Evolutionary conservation across 2,329 filamentous ascomycete species (phyloP), one percentile per base, ranked within the genome.

Genomic region (Chaetomium sp.): DNA sequence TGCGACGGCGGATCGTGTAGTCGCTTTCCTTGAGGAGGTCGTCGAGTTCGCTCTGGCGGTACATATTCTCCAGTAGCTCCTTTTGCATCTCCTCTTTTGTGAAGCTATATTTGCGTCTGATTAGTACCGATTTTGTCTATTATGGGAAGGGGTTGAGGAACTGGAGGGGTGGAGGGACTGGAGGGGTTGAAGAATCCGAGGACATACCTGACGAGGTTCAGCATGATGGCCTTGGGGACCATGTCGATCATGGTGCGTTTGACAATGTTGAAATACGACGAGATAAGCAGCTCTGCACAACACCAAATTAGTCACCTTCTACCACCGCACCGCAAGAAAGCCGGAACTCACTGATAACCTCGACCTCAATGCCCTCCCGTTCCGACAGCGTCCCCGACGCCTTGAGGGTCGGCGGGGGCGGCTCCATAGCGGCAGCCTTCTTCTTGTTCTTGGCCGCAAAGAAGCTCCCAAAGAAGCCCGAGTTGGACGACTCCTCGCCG

Each of bases 371-470:
- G 57, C 85, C 86, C 72, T 99, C 94, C 59, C 94, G 90, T 75
- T 99, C 94, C 5, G 89, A 95, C 41, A 99, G 78, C 33, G 87
- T 95, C 43, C 94, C 92, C 3, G 90, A 95, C 37, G 94, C 94
- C 78, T 96, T 99, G 56, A 99, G 83, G 43, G 85, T 92, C 35
- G 94, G 84, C 60, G 94, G 94, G 41, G 94, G 94, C 11, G 94
- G 80, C 71, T 99, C 94, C 94, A 99, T 99, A 48, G 92, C 91
- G n/a, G 94, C 94, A 76, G 95, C 95, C 86, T 96, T 97, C 83
- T 99, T 99, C 85, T 97, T 99, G 78, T 97, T 99, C 83, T 97
- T 99, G 69, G 89, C 91, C 9, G 94, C 90, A 70, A 96, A 99
- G 82, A 99, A 99, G 68, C 89, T 95, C 64, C 94, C 94, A 66